Conservation (phyloP, 495 filamentous ascomycete species). For the Pseudoneurospora amorphoporcata region DNA sequence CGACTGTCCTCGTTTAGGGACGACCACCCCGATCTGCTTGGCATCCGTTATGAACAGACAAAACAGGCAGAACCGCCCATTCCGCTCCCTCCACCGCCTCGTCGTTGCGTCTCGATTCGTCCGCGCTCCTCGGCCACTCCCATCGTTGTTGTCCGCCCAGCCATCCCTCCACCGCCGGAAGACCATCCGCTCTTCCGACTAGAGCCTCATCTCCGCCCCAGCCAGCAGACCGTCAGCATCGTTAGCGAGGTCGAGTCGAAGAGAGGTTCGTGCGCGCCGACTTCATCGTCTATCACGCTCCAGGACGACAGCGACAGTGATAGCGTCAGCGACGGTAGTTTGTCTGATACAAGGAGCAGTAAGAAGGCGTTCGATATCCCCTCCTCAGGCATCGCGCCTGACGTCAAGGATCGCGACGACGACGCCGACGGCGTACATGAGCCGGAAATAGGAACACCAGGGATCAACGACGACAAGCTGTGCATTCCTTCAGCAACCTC, state of each 20-base stretch:
- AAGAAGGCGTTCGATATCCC: background rate
- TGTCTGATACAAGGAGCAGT: background rate
- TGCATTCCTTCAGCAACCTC: background rate
- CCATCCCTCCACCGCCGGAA: slow-evolving; percentile 33
- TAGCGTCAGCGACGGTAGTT: background rate
- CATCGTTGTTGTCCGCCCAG: slow-evolving; percentile 27
- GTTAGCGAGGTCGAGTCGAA: slow-evolving; percentile 19
- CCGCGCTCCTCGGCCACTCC: slow-evolving; percentile 3
- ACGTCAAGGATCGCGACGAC: background rate
- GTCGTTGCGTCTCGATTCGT: slow-evolving; percentile 13
- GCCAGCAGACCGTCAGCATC: slow-evolving; percentile 4
- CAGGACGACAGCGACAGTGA: slow-evolving; percentile 32
- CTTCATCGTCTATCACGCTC: slow-evolving; percentile 38
- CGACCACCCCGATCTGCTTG: slow-evolving; percentile 35
- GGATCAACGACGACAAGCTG: background rate
- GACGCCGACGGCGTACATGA: background rate
- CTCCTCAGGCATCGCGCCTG: background rate
- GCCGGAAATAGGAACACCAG: background rate
- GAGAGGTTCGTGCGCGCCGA: slow-evolving; percentile 45
- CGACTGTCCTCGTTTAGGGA: slow-evolving; percentile 33
- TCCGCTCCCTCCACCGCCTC: slow-evolving; percentile 37
- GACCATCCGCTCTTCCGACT: slow-evolving; percentile 37
- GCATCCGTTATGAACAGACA: slow-evolving; percentile 47
- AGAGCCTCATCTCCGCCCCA: slow-evolving; percentile 16
- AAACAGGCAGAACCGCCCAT: slow-evolving; percentile 45